These are phyloP conservation scores for Plectosphaerella plurivora DNA, from an alignment of 2,329 filamentous ascomycete genomes.

Conservation along the genomic window DNA sequence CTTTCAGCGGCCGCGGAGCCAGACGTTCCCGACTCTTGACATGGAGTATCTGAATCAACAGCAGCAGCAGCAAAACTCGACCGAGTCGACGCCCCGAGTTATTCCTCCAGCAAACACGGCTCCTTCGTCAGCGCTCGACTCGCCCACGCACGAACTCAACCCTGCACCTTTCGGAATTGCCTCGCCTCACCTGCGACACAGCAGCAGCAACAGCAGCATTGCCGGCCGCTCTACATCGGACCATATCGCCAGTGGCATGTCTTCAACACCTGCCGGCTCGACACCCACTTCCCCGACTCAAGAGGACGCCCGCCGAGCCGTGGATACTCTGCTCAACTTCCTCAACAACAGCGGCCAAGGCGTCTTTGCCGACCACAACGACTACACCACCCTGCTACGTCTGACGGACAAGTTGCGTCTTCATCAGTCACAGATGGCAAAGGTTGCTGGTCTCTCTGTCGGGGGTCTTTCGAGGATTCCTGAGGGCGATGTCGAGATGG, in stretches of 20 bases:
- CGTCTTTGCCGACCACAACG: conserved; percentile 69
- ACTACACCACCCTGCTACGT: conserved; percentile 73
- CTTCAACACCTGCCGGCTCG: conserved; percentile 42
- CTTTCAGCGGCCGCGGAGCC: conserved; percentile 75
- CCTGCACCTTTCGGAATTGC: conserved; percentile 31
- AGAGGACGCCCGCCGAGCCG: conserved; percentile 78
- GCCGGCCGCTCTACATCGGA: conserved; percentile 31
- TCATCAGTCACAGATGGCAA: conserved; percentile 41
- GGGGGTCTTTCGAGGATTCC: conserved; percentile 51
- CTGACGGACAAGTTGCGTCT: conserved; percentile 82
- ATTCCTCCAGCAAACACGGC: conserved; percentile 39
- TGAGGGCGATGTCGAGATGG: conserved; percentile 51
- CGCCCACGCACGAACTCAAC: conserved; percentile 42
- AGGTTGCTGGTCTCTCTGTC: conserved; percentile 26
- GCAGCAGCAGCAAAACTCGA: conserved; percentile 15
- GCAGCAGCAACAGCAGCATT: conserved; percentile 46
- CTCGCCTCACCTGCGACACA: conserved; percentile 43
- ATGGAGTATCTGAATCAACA: conserved; percentile 51
- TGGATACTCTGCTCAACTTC: conserved; percentile 77
- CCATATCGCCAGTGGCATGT: conserved; percentile 19
- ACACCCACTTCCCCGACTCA: conserved; percentile 67
- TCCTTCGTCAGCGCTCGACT: conserved; percentile 48
- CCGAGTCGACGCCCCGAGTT: conserved; percentile 45
- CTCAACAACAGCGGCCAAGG: conserved; percentile 65
- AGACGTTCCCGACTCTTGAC: conserved; percentile 75